phyloP scores from a whole-genome alignment of 1,284 basidiomycete genomes.

The Tranzscheliella williamsii region DNA sequence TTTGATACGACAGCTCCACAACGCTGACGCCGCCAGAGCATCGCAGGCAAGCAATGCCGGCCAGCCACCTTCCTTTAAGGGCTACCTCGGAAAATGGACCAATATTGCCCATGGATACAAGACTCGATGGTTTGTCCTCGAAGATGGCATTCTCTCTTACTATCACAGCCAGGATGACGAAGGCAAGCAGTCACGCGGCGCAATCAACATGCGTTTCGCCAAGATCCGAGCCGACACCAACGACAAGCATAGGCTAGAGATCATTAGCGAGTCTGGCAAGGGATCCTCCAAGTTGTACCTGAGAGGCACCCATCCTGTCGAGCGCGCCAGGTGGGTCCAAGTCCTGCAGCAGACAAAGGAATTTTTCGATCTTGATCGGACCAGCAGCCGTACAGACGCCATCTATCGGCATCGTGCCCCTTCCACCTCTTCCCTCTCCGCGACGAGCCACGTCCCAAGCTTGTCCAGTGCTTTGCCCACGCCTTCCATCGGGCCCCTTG shows the following conservation, averaged over 20 bases:
- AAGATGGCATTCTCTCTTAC: slow-evolving; percentile 74
- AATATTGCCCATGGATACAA: slow-evolving; percentile 89
- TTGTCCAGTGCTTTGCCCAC: not conserved
- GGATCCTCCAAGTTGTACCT: slow-evolving; percentile 80
- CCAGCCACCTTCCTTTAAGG: slow-evolving; percentile 53
- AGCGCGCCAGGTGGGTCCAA: slow-evolving; percentile 57
- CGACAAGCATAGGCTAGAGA: slow-evolving; percentile 79
- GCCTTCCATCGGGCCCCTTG: slow-evolving; percentile 1
- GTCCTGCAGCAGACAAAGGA: slow-evolving; percentile 54
- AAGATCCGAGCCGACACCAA: slow-evolving; percentile 60
- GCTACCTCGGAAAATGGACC: slow-evolving; percentile 74
- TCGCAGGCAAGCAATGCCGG: slow-evolving; percentile 49
- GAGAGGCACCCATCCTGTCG: slow-evolving; percentile 72
- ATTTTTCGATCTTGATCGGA: slow-evolving; percentile 43
- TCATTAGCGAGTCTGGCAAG: slow-evolving; percentile 67
- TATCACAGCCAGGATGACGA: slow-evolving; percentile 93
- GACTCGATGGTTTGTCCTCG: slow-evolving; percentile 90
- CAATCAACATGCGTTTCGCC: slow-evolving; percentile 84
- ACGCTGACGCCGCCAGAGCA: slow-evolving; percentile 63
- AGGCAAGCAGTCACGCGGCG: slow-evolving; percentile 79
- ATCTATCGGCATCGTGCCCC: slow-evolving; percentile 24
- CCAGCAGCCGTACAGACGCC: slow-evolving; percentile 34
- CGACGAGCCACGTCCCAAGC: not conserved
- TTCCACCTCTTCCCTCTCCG: slow-evolving; percentile 21
- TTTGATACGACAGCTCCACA: slow-evolving; percentile 74